Evolutionary conservation across 1,139 yeast genomes (phyloP).

Genomic region (Debaryomycetaceae sp.): DNA sequence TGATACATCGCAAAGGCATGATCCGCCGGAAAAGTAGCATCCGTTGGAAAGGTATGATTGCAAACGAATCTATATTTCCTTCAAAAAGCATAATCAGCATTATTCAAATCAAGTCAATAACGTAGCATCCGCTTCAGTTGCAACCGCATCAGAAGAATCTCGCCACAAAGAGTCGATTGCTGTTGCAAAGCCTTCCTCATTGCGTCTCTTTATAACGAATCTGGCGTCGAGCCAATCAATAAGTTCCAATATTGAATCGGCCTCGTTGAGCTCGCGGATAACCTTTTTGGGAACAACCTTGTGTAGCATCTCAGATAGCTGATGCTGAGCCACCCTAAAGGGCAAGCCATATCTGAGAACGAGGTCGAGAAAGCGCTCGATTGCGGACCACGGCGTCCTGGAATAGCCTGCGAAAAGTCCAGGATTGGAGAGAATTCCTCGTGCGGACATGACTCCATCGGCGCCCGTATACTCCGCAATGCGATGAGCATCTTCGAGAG

Average conservation of each 20-base stretch:
- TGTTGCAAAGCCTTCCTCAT: slow-evolving; percentile 62
- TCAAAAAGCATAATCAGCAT: too few species aligned
- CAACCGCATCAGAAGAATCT: slow-evolving; percentile 4
- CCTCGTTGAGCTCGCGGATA: slow-evolving; percentile 56
- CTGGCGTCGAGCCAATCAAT: slow-evolving; percentile 72
- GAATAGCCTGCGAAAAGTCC: slow-evolving; percentile 69
- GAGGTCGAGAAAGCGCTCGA: slow-evolving; percentile 74
- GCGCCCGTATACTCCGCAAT: slow-evolving; percentile 63
- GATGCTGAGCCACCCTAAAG: slow-evolving; percentile 76
- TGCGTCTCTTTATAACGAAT: slow-evolving; percentile 54
- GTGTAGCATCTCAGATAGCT: slow-evolving; percentile 75
- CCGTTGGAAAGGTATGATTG: too few species aligned
- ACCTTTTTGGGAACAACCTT: slow-evolving; percentile 43
- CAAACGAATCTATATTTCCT: too few species aligned
- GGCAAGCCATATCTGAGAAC: slow-evolving; percentile 77
- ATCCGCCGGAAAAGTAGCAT: too few species aligned
- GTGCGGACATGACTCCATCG: slow-evolving; percentile 92
- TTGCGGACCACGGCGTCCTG: slow-evolving; percentile 81
- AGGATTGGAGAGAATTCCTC: slow-evolving; percentile 82
- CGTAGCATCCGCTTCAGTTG: slow-evolving; percentile 16
- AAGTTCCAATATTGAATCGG: slow-evolving; percentile 47
- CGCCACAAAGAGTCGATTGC: slow-evolving; percentile 46
- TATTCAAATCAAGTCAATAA: too few species aligned
- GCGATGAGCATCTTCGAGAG: slow-evolving; percentile 46
- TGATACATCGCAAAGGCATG: too few species aligned